phyloP scores from a whole-genome alignment of 495 filamentous ascomycete species.

The Hypoxylon fragiforme region DNA sequence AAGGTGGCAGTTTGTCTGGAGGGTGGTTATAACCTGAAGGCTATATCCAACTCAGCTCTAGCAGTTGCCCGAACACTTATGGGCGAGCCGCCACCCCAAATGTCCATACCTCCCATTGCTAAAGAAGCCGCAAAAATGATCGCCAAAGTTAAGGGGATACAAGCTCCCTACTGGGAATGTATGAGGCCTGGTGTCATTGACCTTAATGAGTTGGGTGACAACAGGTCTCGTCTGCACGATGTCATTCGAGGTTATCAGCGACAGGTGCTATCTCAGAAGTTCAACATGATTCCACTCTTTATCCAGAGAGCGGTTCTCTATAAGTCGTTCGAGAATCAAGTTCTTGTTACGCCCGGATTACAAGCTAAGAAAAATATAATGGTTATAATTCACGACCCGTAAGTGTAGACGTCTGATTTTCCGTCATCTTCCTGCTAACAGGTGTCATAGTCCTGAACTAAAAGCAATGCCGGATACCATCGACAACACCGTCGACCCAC shows the following conservation, averaged over 20 bases:
- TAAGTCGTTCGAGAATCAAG: slow-evolving; percentile 83
- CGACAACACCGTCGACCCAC: slow-evolving; percentile 71
- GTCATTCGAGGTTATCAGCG: slow-evolving; percentile 75
- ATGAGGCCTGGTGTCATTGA: slow-evolving; percentile 57
- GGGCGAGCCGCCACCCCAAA: slow-evolving; percentile 86
- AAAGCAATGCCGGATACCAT: slow-evolving; percentile 67
- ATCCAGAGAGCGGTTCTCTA: slow-evolving; percentile 72
- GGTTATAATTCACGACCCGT: slow-evolving; percentile 83
- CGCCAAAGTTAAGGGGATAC: slow-evolving; percentile 53
- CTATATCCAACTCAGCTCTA: slow-evolving; percentile 88
- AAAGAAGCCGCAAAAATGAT: slow-evolving; percentile 54
- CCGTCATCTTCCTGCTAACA: slow-evolving; percentile 27
- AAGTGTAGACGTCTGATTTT: slow-evolving; percentile 39
- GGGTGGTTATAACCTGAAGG: slow-evolving; percentile 91
- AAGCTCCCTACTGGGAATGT: slow-evolving; percentile 64
- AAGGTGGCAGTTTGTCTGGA: slow-evolving; percentile 91
- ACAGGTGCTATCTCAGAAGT: slow-evolving; percentile 65
- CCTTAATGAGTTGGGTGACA: slow-evolving; percentile 43
- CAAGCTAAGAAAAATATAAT: slow-evolving; percentile 56
- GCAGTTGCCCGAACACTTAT: slow-evolving; percentile 91
- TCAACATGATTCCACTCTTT: slow-evolving; percentile 73
- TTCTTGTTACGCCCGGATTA: slow-evolving; percentile 69
- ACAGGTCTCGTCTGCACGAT: slow-evolving; percentile 56
- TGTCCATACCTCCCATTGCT: slow-evolving; percentile 52
- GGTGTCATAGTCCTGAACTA: slow-evolving; percentile 63